Percentiles rank a stretch among this genome's conserved stretches.
These are phyloP conservation scores for Aureobasidium sp. DNA, from an alignment of 2,329 filamentous ascomycete species.

Conservation along the genomic window DNA sequence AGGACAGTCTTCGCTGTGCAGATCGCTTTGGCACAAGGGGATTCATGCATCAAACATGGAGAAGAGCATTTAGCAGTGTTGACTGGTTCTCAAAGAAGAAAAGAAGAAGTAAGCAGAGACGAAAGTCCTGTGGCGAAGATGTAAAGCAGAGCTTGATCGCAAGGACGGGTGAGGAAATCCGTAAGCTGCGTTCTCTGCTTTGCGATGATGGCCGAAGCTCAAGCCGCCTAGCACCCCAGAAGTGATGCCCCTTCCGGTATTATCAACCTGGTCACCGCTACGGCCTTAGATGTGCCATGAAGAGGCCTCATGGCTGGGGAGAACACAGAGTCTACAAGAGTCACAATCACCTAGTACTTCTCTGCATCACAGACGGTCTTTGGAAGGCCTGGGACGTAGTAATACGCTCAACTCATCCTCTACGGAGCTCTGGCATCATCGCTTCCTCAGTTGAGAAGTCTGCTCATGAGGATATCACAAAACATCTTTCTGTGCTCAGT, in stretches of 20 bases:
- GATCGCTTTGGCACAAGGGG: not conserved
- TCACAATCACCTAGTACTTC: not conserved
- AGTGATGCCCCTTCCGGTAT: not conserved
- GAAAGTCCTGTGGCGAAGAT: not conserved
- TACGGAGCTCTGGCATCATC: too few relatives aligned
- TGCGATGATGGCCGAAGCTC: slow-evolving; percentile 1
- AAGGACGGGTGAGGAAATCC: not conserved
- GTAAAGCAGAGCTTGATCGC: not conserved
- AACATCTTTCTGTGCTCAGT: too few relatives aligned
- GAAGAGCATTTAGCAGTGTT: too few relatives aligned
- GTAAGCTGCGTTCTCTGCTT: not conserved
- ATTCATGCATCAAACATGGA: not conserved
- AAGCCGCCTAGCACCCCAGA: not conserved
- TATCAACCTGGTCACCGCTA: not conserved
- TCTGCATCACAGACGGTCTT: not conserved
- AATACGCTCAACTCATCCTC: too few relatives aligned
- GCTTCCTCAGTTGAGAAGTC: too few relatives aligned
- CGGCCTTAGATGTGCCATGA: not conserved
- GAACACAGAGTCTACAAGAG: not conserved
- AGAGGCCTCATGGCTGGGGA: not conserved
- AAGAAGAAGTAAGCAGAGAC: not conserved
- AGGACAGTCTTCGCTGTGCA: not conserved
- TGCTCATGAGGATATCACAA: too few relatives aligned
- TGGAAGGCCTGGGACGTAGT: not conserved
- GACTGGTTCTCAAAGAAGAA: not conserved